Evolutionary conservation across 805 yeast genomes (phyloP).

Genomic region (Cyberlindnera subsufficiens): DNA sequence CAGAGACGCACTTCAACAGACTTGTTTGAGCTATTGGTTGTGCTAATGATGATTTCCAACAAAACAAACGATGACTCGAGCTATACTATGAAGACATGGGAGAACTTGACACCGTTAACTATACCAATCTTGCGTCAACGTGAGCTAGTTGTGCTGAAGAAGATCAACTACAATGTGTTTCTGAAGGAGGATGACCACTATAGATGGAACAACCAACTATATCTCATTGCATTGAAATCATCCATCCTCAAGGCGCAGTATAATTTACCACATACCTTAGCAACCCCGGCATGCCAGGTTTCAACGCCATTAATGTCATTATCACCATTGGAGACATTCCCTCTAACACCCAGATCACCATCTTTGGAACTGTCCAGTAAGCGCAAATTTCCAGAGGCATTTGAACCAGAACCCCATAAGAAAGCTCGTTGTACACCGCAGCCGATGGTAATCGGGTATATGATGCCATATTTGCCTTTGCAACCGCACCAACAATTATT

Average conservation of each 20-base stretch:
- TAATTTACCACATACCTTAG: neutral
- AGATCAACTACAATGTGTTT: constrained; percentile 20
- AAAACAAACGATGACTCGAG: constrained; percentile 44
- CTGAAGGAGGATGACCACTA: constrained; percentile 7
- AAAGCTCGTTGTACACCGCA: neutral
- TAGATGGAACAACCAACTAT: constrained; percentile 9
- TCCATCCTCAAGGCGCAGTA: neutral
- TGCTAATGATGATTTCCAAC: constrained; percentile 31
- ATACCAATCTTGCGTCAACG: constrained; percentile 9
- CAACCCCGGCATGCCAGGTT: neutral
- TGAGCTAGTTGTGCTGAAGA: constrained; percentile 18
- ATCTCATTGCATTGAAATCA: neutral
- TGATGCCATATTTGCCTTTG: neutral
- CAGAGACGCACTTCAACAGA: constrained; percentile 4
- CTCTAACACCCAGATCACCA: constrained; percentile 22
- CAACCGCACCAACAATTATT: constrained; percentile 1
- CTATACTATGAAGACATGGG: constrained; percentile 48
- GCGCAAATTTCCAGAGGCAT: neutral
- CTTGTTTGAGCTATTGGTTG: constrained; percentile 24
- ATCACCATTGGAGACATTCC: constrained; percentile 5
- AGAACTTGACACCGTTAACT: constrained; percentile 19
- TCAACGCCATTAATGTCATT: constrained; percentile 1
- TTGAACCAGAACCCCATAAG: neutral
- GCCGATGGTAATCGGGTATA: neutral
- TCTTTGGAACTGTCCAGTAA: constrained; percentile 3